A percentile compares a stretch with the other conserved stretches of the same genome.
phyloP scores from a whole-genome alignment of 257 asterid genomes.

The Solanum neorickii region DNA sequence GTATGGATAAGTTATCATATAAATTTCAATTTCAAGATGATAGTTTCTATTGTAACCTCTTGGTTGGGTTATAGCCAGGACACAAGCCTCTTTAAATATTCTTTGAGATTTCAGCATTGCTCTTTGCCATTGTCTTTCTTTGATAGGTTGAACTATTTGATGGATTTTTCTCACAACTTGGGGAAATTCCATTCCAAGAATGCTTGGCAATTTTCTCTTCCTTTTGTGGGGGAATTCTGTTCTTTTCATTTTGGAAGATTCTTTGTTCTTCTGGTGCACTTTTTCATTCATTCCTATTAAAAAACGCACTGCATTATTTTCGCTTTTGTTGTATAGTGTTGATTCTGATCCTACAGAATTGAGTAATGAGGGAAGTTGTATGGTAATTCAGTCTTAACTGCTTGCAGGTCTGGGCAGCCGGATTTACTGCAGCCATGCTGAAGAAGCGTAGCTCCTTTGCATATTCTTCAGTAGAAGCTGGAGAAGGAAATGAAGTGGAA shows the following conservation, averaged over 20 bases:
- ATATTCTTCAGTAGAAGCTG: conserved; percentile 25
- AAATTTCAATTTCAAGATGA: not conserved
- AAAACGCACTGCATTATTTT: not conserved
- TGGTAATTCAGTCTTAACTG: not conserved
- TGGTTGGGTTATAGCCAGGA: not conserved
- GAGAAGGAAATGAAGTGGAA: conserved; percentile 20
- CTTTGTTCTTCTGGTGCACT: not conserved
- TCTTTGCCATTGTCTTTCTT: not conserved
- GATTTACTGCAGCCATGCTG: conserved; percentile 71
- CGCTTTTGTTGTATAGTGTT: not conserved
- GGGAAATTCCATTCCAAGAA: not conserved
- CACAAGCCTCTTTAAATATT: not conserved
- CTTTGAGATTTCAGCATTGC: not conserved
- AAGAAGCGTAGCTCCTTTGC: conserved; percentile 59
- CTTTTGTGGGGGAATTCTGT: not conserved
- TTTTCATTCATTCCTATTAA: not conserved
- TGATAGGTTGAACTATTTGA: not conserved
- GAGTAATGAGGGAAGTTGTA: not conserved
- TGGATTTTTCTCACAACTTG: not conserved
- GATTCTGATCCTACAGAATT: not conserved
- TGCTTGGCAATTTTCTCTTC: not conserved
- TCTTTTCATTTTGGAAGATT: not conserved
- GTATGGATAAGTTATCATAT: not conserved
- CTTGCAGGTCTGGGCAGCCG: conserved; percentile 95
- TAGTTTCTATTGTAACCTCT: not conserved